A percentile compares a stretch with the other conserved stretches of the same genome.
Conservation (phyloP, 805 yeast genomes). For the Barnettozyma pratensis region DNA sequence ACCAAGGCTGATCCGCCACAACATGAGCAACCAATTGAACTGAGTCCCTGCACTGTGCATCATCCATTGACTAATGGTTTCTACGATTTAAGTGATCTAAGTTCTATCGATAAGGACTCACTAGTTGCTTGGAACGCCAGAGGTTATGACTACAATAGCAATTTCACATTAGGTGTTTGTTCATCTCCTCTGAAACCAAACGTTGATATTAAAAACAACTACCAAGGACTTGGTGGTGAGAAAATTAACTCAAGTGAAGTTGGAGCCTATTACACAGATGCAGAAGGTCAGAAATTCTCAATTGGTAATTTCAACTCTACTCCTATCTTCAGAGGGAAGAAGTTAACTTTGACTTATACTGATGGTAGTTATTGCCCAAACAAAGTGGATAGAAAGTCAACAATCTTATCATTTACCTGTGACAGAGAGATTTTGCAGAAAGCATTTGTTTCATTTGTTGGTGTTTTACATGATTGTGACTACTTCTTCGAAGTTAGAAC, state of each 20-base stretch:
- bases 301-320: conserved; percentile 57
- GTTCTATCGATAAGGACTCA: conserved; percentile 22
- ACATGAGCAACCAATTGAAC: conserved; percentile 8
- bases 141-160: conserved; percentile 64
- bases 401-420: conserved; percentile 69
- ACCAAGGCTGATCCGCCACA: conserved; percentile 2
- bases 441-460: conserved; percentile 66
- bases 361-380: conserved; percentile 62
- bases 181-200: conserved; percentile 42
- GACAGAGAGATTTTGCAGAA: conserved; percentile 65
- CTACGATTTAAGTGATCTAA: conserved; percentile 27
- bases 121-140: conserved; percentile 55
- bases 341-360: conserved; percentile 61
- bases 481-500: conserved; percentile 83
- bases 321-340: conserved; percentile 69
- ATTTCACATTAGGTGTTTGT: conserved; percentile 73
- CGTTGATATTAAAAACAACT: conserved; percentile 23
- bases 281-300: conserved; percentile 38
- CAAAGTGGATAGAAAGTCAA: conserved; percentile 53
- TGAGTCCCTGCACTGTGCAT: conserved; percentile 38
- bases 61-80: conserved; percentile 39
- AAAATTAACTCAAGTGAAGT: conserved; percentile 36
- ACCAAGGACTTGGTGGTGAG: conserved; percentile 12
- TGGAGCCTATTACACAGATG: conserved; percentile 55
- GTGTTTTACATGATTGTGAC: conserved; percentile 69